These are phyloP conservation scores for Mycena polygramma DNA, from an alignment of 768 basidiomycete species.

Conservation along the genomic window DNA sequence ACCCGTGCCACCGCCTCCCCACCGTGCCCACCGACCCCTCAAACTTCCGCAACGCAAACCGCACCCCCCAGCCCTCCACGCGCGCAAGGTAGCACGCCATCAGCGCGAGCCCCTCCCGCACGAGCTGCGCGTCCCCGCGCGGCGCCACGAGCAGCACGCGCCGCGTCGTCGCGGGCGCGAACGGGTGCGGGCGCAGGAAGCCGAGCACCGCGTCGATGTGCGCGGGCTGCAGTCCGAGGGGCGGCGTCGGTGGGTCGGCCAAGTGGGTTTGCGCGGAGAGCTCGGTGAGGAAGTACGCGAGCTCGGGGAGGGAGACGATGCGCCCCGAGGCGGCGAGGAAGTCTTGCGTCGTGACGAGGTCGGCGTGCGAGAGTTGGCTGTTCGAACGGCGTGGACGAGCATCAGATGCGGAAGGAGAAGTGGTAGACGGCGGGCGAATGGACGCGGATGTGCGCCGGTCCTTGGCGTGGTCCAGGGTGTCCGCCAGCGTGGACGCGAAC, in stretches of 20 bases:
- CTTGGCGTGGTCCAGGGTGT: not conserved
- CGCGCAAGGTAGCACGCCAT: conserved; percentile 27
- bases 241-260: not conserved
- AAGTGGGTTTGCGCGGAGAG: not conserved
- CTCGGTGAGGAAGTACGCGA: conserved; percentile 17
- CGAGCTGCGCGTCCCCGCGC: conserved; percentile 15
- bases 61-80: conserved; percentile 7
- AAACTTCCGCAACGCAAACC: conserved; percentile 19
- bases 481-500: not conserved
- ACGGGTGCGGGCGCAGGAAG: conserved; percentile 34
- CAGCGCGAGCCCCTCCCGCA: conserved; percentile 28
- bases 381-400: not conserved
- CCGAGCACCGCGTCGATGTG: conserved; percentile 21
- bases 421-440: not conserved
- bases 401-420: not conserved
- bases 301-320: conserved; percentile 14
- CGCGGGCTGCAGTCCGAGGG: conserved; percentile 17
- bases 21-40: conserved; percentile 25
- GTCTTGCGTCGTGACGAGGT: conserved; percentile 22
- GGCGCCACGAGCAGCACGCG: conserved; percentile 28
- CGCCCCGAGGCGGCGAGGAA: conserved; percentile 27
- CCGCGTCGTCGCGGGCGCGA: conserved; percentile 16
- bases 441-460: conserved; percentile 6
- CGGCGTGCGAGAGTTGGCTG: conserved; percentile 4
- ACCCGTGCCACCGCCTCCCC: conserved; percentile 11